Evolutionary conservation across 495 filamentous ascomycete genomes (phyloP), one percentile per base, ranked within the genome.

Genomic region (Aspergillus kassunensis): DNA sequence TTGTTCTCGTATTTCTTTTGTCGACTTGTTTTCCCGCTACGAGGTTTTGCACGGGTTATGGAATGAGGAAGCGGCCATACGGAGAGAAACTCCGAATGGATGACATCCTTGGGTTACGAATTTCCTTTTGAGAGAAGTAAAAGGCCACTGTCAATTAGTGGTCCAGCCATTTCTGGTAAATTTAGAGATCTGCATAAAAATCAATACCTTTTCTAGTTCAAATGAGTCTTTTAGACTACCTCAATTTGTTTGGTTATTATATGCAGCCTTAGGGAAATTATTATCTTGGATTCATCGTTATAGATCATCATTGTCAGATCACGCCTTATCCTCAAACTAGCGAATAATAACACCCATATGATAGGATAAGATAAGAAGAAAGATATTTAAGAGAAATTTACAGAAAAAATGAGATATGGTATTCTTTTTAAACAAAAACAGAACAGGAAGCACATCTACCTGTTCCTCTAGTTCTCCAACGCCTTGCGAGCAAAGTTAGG

Each of bases 401-500:
- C n/a, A n/a, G n/a, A n/a, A n/a, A n/a, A n/a, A n/a, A n/a, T n/a
- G n/a, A n/a, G n/a, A 33, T 8, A 4, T 24, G 44, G 19, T 33
- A 45, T 45, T 46, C 35, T 30, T 46, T 46, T 15, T n/a, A 37
- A 45, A 43, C 19, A 49, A 43, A 46, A 54, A 55, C 46, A 53
- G 41, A 33, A 9, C 13, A 27, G 13, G 36, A 30, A 42, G 16
- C 35, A 18, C 20, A 37, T 44, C 42, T 23, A 37, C 56, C 57
- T 37, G 44, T 59, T 62, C 49, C 64, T 62, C 49, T 65, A 71
- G 25, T 55, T 51, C 41, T 60, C 53, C 46, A 96, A 72, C 49
- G 87, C 91, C 76, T 86, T 79, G 61, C 87, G 80, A 12, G 95
- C 92, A 66, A 97, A 97, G 59, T 81, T 96, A 18, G 93, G 93